phyloP scores from a whole-genome alignment of 768 basidiomycete genomes.

The Amanita exitialis region DNA sequence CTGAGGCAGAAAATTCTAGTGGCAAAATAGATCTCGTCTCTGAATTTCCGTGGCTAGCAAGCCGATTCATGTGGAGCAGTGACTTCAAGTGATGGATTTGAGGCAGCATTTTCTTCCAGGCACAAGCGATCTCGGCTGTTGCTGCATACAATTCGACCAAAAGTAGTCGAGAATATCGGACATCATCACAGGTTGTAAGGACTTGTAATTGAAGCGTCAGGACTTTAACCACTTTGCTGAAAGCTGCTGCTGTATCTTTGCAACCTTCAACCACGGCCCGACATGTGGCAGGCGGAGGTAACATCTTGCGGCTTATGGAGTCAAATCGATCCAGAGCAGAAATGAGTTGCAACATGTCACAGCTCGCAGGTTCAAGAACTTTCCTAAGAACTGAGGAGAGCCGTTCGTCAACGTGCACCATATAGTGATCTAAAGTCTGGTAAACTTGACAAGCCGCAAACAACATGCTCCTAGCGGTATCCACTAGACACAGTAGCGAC shows the following conservation, averaged over 20 bases:
- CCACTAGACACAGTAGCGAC: slow-evolving; percentile 60
- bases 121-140: slow-evolving; percentile 74
- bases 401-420: slow-evolving; percentile 74
- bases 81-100: slow-evolving; percentile 63
- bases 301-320: slow-evolving; percentile 53
- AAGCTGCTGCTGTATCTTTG: slow-evolving; percentile 72
- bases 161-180: slow-evolving; percentile 82
- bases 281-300: slow-evolving; percentile 66
- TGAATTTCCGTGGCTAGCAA: slow-evolving; percentile 10
- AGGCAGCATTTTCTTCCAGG: slow-evolving; percentile 74
- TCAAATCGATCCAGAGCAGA: slow-evolving; percentile 89
- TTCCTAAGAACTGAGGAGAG: slow-evolving; percentile 72
- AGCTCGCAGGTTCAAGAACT: slow-evolving; percentile 77
- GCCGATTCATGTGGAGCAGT: slow-evolving; percentile 32
- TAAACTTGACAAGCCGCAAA: slow-evolving; percentile 91
- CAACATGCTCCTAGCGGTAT: slow-evolving; percentile 85
- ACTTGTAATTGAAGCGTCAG: slow-evolving; percentile 73
- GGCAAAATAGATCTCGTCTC: background rate
- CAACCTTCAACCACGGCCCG: slow-evolving; percentile 75
- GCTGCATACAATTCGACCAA: slow-evolving; percentile 84
- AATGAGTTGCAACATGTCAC: slow-evolving; percentile 77
- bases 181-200: slow-evolving; percentile 65
- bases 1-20: slow-evolving; percentile 14
- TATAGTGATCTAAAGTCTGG: slow-evolving; percentile 81
- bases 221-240: slow-evolving; percentile 82